A percentile compares a stretch with the other conserved stretches of the same genome.
Conservation (phyloP, 2,329 filamentous ascomycete genomes). For the Phialemonium atrogriseum region DNA sequence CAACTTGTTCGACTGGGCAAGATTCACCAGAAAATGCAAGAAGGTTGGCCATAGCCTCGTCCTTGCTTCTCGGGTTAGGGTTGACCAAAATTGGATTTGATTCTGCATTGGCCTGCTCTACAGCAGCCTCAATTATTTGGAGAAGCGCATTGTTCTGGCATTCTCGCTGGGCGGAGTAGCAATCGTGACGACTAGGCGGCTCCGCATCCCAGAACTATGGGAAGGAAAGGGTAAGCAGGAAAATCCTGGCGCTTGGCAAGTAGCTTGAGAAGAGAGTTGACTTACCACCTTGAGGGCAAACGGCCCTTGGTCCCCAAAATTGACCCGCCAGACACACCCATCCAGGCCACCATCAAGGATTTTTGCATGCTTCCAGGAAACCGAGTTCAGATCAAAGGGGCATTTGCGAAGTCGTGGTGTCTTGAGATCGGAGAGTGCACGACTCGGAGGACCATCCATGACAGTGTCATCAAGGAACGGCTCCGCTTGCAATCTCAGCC, state of each 20-base stretch:
- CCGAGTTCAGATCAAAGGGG: background rate
- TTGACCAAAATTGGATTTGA: background rate
- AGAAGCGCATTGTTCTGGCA: conserved; percentile 1
- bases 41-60: background rate
- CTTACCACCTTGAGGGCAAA: conserved; percentile 2
- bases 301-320: background rate
- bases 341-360: background rate
- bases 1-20: background rate
- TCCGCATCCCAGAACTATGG: conserved; percentile 2
- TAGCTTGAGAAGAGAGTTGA: background rate
- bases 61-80: background rate
- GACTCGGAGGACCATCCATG: background rate
- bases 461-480: conserved; percentile 1
- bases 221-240: background rate
- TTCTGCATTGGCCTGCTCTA: background rate
- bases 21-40: background rate
- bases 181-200: conserved; percentile 1
- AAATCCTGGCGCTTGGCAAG: too few relatives aligned
- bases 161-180: conserved; percentile 1
- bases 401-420: conserved; percentile 1
- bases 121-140: background rate
- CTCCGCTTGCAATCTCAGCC: background rate
- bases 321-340: conserved; percentile 2
- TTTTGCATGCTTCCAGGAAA: conserved; percentile 1
- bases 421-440: background rate